Evolutionary conservation across 257 asterid genomes (phyloP), one percentile per base, ranked within the genome.

Genomic region (Anisodus acutangulus): DNA sequence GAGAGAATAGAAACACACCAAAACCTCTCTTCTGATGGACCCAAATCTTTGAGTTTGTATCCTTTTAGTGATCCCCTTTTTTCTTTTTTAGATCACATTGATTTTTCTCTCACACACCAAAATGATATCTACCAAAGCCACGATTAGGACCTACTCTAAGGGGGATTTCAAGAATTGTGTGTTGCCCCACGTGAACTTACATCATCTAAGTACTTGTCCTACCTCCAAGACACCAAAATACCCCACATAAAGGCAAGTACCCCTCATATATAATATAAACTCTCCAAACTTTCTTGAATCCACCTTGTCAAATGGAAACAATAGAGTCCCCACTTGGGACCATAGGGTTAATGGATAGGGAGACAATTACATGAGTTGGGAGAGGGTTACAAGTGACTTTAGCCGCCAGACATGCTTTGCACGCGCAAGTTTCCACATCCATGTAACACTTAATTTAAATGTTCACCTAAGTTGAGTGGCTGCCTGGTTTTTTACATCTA

Each of bases 321-420:
- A 67, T 22, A 16, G 47, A 89, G 94, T 72, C 95, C 97, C 98
- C 94, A 95, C 93, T 45, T 80, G 89, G 84, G 83, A 85, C 85
- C 86, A 86, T 81, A 84, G 84, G 82, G 84, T 45, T 59, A 53
- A 63, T n/a, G 66, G 67, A 67, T 49, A 45, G 80, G 83, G 84
- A 86, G 88, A 88, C 88, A 88, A 74, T 41, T 89, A 62, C 81
- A 89, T 83, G 39, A 87, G 81, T 76, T 51, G 45, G 87, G 86
- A 83, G 85, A 88, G 85, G 90, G 89, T 87, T 88, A 84, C 87
- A 89, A 80, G 71, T 87, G 85, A 78, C 89, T 88, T 90, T 89
- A 94, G 98, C 98, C 98, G 95, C 93, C 95, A 91, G 78, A 87
- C 91, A 92, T 87, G 90, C 89, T 88, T 22, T 88, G 95, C 95